These are phyloP conservation scores for Xylaria sp. DNA, from an alignment of 2,329 filamentous ascomycete species.

Conservation along the genomic window DNA sequence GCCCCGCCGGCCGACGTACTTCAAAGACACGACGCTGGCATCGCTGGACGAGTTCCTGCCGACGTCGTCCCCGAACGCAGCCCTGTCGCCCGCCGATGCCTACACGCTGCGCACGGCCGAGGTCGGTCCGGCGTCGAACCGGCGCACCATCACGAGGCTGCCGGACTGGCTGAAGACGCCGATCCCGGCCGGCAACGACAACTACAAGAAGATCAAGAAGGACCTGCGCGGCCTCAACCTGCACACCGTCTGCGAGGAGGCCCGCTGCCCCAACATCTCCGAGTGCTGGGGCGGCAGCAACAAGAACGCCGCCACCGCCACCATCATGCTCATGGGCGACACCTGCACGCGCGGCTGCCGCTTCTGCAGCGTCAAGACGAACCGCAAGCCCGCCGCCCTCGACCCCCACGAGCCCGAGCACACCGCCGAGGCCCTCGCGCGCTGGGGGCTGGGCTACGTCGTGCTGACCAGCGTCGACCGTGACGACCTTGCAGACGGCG, in stretches of 20 bases:
- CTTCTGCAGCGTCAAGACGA: slow-evolving; percentile 97
- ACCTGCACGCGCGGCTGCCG: slow-evolving; percentile 96
- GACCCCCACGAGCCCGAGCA: slow-evolving; percentile 98
- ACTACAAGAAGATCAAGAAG: slow-evolving; percentile 94
- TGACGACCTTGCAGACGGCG: slow-evolving; percentile 90
- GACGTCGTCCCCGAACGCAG: slow-evolving; percentile 53
- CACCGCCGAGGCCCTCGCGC: slow-evolving; percentile 88
- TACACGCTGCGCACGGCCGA: slow-evolving; percentile 71
- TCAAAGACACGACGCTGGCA: slow-evolving; percentile 68
- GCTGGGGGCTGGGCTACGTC: slow-evolving; percentile 96
- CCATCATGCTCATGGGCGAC: slow-evolving; percentile 99
- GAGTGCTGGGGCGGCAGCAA: slow-evolving; percentile 96
- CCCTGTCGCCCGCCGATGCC: slow-evolving; percentile 64
- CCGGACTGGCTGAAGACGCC: slow-evolving; percentile 97
- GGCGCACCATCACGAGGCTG: slow-evolving; percentile 76
- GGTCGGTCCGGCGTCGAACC: slow-evolving; percentile 71
- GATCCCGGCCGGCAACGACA: slow-evolving; percentile 81
- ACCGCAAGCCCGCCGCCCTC: slow-evolving; percentile 76
- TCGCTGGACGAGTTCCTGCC: slow-evolving; percentile 69
- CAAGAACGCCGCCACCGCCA: slow-evolving; percentile 92
- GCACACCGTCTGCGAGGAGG: slow-evolving; percentile 98
- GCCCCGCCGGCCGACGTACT: slow-evolving; percentile 61
- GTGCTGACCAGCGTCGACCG: slow-evolving; percentile 94
- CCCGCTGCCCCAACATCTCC: slow-evolving; percentile 94
- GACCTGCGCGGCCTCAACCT: slow-evolving; percentile 89